Base-by-base conservation (phyloP, 768 basidiomycete species). In the Dendrothele bispora region DNA sequence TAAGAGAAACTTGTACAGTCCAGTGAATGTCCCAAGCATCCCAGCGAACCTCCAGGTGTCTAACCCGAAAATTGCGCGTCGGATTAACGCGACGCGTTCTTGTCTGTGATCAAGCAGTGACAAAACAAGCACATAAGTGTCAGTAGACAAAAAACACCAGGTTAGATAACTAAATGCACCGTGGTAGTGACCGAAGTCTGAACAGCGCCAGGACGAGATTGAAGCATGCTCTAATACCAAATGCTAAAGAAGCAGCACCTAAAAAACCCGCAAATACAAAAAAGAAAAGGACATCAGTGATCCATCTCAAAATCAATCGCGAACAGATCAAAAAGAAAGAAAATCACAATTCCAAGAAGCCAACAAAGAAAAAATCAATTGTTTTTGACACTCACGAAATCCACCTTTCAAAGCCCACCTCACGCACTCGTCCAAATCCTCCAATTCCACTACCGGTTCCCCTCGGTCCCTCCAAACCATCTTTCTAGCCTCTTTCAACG, bases 1-100 rank as follows among this genome's bases (percentile, higher is more conserved):
- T 7, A 92, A 74, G 48, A 91, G 72, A 58, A 84, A 75, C 61
- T 88, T 91, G 68, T 95, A 94, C 5, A 91, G 55, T 1, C 82
- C 73, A 1, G 86, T 84, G 53, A 93, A 92, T 64, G 30, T 52
- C 84, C 91, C 92, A 29, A 98, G 72, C 91, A 95, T 95, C 0
- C 85, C 82, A 4, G 85, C 90, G 53, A 95, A 95, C 17, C 94
- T 73, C 59, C 87, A 78, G 0, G 90, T 84, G 59, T 97, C 94
- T 34, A 71, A 52, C 0, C 93, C 93, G 55, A 97, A 89, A 36
- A 95, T 71, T 0, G 92, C 94, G 68, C 81, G 88, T 3, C 86
- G 80, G 41, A 97, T 74, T 20, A 93, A 63, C 4, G 79, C 65
- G 7, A 88, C 66, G 8, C 87, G 80, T 46, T 77, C 65, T n/a